Base-by-base conservation (phyloP, 148 eudicot genomes). In the Limonium bicolor region DNA sequence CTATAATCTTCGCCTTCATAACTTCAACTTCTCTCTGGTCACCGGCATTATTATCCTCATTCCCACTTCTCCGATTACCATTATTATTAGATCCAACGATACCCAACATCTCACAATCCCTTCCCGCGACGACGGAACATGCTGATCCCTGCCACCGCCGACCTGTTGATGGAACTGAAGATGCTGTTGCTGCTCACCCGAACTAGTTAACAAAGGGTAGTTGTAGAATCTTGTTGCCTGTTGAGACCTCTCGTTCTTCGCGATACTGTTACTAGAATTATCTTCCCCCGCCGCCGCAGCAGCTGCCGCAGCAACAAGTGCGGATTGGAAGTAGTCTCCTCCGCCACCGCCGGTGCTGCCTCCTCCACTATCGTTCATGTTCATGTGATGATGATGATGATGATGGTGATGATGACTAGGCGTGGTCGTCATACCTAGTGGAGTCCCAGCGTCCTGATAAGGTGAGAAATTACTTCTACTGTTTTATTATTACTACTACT, bases 1-100 rank as follows among this genome's bases (percentile, higher is more conserved):
- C 67, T 2, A 84, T 63, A 60, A 88, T 88, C 73, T 84, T 83
- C 3, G 94, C 87, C 46, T 88, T 88, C 26, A 84, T 66, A 8
- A 77, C 67, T 35, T 87, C 95, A 40, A 60, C 74, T 47, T 71
- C 90, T 10, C 2, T 3, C 1, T 24, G 6, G 16, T 14, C 23
- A 6, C 47, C 45, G 45, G 21, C 27, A 43, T 13, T 43, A 25
- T 23, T 7, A 43, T 43, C 16, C 17, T 31, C 27, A 24, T 24
- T 12, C 29, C 30, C 12, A 3, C 10, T 29, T 8, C 10, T 43
- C 3, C 19, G 14, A 24, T 43, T 43, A 14, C 20, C 48, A 20
- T 43, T 43, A 20, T 43, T 38, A 24, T 2, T 1, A 35, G 41
- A 37, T 37, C 41, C 41, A 1, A 20, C 41, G 12, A 37, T 16